Evolutionary conservation across 1,284 basidiomycete genomes (phyloP), one percentile per base, ranked within the genome.

Genomic region (Phenoliferia sp.): DNA sequence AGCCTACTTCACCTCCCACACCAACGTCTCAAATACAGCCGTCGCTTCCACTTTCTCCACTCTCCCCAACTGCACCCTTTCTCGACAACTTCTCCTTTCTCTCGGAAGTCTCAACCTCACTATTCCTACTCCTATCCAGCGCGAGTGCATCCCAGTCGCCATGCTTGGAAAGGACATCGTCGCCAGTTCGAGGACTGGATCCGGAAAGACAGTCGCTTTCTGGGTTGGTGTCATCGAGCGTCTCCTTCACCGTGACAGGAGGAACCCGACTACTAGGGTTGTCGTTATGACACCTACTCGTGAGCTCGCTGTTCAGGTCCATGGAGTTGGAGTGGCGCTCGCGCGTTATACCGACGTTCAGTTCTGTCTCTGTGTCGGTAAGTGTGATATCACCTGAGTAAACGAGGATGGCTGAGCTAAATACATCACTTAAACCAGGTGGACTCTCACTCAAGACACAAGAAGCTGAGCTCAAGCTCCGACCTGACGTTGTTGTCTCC

Each of bases 141-240:
- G 90, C 1, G 88, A 90, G 59, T 89, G 94, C 9, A 92, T 99
- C 61, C 94, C 94, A 16, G 87, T 94, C 57, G 94, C 92, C 32
- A 85, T 99, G 19, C 81, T 94, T 22, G 95, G 95, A 63, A 94
- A 96, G 76, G 94, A 98, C 79, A 86, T 98, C 52, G 93, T 99
- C 62, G 95, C 94, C 52, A 90, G 87, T 68, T 94, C 95, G 26
- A 91, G 95, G 16, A 98, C 94, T 15, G 94, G 94, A 71, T 95
- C 92, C 5, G 94, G 94, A 71, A 98, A 98, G 82, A 98, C 94
- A 1, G 94, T 92, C 15, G 94, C 95, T 15, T 98, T 97, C 81
- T 89, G 90, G 77, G 88, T 98, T 69, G 94, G 94, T 52, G 90
- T 96, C 79, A 81, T 98, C 52, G 94, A 98, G 76, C 88, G 94